Evolutionary conservation across 352 stramenopile genomes (phyloP), one percentile per base, ranked within the genome.

Genomic region (Pythium rhizo-oryzae): DNA sequence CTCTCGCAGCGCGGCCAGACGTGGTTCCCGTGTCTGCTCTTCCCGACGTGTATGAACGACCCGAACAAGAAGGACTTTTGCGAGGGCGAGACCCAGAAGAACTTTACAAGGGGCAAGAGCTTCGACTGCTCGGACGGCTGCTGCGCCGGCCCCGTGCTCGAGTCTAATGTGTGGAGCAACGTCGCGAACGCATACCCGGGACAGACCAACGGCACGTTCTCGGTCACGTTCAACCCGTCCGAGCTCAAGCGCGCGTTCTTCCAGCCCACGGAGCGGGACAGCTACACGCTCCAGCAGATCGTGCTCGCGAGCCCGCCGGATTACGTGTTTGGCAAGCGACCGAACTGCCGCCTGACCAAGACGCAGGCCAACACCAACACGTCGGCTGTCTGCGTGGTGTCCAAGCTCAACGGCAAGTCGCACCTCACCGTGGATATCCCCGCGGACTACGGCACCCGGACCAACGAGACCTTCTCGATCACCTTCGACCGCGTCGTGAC

Each of bases 21-120:
- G 39, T 96, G 88, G 88, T 94, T 90, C 66, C 88, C 88, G 65
- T 96, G 88, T 58, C 62, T 94, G 59, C 70, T 85, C 5, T 96
- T 94, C 74, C 81, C 87, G 30, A 85, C 82, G 44, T 96, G 88
- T 61, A 74, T 85, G 56, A 83, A 83, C 46, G 81, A 94, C 74
- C 71, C 69, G 1, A 84, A 77, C 61, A 92, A 90, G 56, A 74
- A 85, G 54, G 62, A 72, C 24, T 92, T 93, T 43, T 94, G 85
- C 66, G 76, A 78, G 24, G 69, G 72, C 25, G 70, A 77, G 24
- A 67, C 79, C 8, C 30, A 67, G 39, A 91, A 82, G 80, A 85
- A 72, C 24, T 93, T 84, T 64, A 85, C 62, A 0, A 65, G 69
- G 7, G 85, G 82, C 16, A 67, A 77, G 21, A 75, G 84, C 37